Conservation (phyloP, 2,329 filamentous ascomycete genomes). For the Fusarium agapanthi region DNA sequence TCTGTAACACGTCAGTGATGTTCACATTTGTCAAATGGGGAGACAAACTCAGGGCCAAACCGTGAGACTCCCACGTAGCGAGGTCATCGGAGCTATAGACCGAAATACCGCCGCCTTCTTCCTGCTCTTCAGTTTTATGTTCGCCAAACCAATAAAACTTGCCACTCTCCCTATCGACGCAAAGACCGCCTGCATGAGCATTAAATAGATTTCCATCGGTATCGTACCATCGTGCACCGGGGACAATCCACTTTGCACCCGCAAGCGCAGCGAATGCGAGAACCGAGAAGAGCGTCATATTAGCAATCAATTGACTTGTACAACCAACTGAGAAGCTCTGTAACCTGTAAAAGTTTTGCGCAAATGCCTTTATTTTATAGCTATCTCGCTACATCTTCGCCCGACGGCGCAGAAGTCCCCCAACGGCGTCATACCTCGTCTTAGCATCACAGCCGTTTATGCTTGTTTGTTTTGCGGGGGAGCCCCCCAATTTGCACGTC, state of each 20-base stretch:
- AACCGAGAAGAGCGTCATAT: not conserved
- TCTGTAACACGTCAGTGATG: conserved; percentile 40
- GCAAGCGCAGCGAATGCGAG: conserved; percentile 26
- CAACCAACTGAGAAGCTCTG: not conserved
- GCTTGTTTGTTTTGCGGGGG: conserved; percentile 9
- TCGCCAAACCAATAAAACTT: conserved; percentile 71
- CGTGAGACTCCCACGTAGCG: conserved; percentile 66
- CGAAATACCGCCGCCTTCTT: conserved; percentile 67
- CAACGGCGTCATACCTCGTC: conserved; percentile 1
- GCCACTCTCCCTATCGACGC: conserved; percentile 59
- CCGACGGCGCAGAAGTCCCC: conserved; percentile 1
- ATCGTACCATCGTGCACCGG: conserved; percentile 68
- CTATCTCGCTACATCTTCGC: conserved; percentile 13
- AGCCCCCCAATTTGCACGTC: conserved; percentile 9
- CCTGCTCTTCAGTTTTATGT: conserved; percentile 65
- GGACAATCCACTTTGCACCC: conserved; percentile 62
- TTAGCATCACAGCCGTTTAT: conserved; percentile 2
- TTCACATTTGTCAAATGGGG: accelerated
- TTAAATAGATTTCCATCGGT: conserved; percentile 68
- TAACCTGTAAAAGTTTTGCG: too few relatives aligned
- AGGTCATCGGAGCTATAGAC: conserved; percentile 70
- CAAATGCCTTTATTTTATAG: conserved; percentile 7
- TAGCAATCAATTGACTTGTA: not conserved
- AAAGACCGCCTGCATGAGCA: conserved; percentile 67
- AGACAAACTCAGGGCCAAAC: conserved; percentile 60